Conservation (phyloP, 2,329 filamentous ascomycete species). For the Byssothecium circinans region DNA sequence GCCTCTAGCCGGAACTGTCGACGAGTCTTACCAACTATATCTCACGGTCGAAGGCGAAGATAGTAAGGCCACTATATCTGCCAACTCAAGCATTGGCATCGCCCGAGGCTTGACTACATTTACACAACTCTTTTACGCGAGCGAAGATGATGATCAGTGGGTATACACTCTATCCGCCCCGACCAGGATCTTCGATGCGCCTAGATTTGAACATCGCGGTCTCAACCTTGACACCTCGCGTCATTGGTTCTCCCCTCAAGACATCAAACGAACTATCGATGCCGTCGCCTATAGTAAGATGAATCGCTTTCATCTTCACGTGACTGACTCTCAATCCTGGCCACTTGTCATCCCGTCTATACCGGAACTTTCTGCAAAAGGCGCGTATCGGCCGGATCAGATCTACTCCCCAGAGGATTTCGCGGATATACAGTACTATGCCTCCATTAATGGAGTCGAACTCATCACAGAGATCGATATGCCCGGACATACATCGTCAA, state of each 20-base stretch:
- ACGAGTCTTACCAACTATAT: conserved; percentile 74
- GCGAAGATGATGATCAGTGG: conserved; percentile 62
- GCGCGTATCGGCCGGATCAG: conserved; percentile 69
- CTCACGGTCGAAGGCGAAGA: conserved; percentile 60
- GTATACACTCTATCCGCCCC: conserved; percentile 73
- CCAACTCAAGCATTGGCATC: conserved; percentile 68
- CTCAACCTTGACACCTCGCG: conserved; percentile 77
- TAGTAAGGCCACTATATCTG: conserved; percentile 65
- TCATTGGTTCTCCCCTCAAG: conserved; percentile 67
- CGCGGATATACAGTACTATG: conserved; percentile 69
- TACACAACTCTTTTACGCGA: conserved; percentile 69
- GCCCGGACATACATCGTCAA: conserved; percentile 74
- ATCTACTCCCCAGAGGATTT: conserved; percentile 70
- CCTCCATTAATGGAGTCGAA: conserved; percentile 67
- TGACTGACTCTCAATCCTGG: conserved; percentile 84
- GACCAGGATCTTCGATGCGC: conserved; percentile 70
- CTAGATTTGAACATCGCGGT: conserved; percentile 75
- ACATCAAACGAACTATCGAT: conserved; percentile 76
- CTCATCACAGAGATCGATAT: conserved; percentile 78
- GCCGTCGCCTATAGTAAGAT: conserved; percentile 78
- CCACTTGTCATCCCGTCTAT: conserved; percentile 77
- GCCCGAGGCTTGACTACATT: conserved; percentile 76
- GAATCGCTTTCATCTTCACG: conserved; percentile 79
- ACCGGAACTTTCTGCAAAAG: conserved; percentile 70
- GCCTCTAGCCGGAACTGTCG: conserved; percentile 63